Base-by-base conservation (phyloP, 208 protist species). In the Leptomonas pyrrhocoris region DNA sequence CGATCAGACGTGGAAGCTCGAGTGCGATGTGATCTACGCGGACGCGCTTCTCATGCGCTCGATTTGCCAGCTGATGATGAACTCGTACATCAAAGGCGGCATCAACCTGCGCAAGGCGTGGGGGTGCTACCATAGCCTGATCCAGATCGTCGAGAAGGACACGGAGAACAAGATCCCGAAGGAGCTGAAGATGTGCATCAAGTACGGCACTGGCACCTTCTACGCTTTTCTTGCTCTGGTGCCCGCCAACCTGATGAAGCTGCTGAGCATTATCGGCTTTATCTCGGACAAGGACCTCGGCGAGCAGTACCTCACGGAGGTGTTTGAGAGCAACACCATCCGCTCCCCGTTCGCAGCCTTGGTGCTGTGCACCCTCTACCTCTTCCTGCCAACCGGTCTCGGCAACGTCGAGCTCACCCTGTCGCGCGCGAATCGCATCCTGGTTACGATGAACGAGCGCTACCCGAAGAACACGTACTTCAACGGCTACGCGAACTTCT, bases 401-500 rank as follows among this genome's bases (percentile, higher is more conserved):
- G 89, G 86, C 27, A 72, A 89, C 62, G 86, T 94, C 27, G 79
- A 89, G 45, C 87, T 83, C 36, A 92, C 89, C 31, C 80, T 96
- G 23, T 73, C 57, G 16, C 86, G 92, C 56, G 94, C 88, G 15
- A 90, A 94, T 64, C 78, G 38, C 38, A 70, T 97, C 19, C 79
- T 97, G 25, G 87, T 94, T 46, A 81, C 69, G 42, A 93, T 91
- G 86, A 94, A 96, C 56, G 58, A 77, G 72, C 80, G 83, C 43
- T 96, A 93, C 75, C 85, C 90, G 12, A 77, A 86, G 59, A 97
- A 97, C 80, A 95, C 88, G 21, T 94, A 97, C 77, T 97, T 97
- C 76, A 68, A 94, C 77, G 92, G 92, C 18, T 97, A 97, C 79
- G 82, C 84, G 18, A 97, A 97, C 74, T 97, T 97, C 76, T 97